phyloP scores from a whole-genome alignment of 169 alveolate genomes.

The Plasmodium falciparum region DNA sequence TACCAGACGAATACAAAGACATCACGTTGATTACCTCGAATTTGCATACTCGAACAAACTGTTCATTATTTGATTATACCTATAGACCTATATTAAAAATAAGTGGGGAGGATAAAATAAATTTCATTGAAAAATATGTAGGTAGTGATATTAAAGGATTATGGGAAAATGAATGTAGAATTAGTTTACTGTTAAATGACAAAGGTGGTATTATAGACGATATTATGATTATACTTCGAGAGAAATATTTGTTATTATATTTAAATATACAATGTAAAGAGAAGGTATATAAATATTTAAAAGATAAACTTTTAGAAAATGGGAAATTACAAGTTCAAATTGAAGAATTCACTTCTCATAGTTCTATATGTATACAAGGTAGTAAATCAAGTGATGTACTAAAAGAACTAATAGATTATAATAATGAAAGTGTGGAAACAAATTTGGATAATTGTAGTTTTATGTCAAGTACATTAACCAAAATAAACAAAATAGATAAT shows the following conservation, averaged over 20 bases:
- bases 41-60: constrained; percentile 69
- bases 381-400: constrained; percentile 52
- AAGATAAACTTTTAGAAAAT: constrained; percentile 51
- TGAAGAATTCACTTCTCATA: constrained; percentile 64
- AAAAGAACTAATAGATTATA: constrained; percentile 28
- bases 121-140: constrained; percentile 68
- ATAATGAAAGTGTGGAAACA: not conserved
- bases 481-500: constrained; percentile 38
- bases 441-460: constrained; percentile 62
- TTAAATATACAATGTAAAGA: constrained; percentile 73
- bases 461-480: constrained; percentile 59
- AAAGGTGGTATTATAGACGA: constrained; percentile 75
- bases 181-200: constrained; percentile 69
- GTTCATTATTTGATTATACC: constrained; percentile 73
- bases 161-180: constrained; percentile 79
- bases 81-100: constrained; percentile 76
- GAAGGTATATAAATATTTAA: constrained; percentile 58
- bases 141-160: constrained; percentile 76
- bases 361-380: constrained; percentile 74
- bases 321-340: constrained; percentile 42
- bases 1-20: constrained; percentile 75
- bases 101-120: constrained; percentile 67
- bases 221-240: constrained; percentile 47
- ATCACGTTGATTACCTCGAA: constrained; percentile 62
- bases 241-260: constrained; percentile 56